Base-by-base conservation (phyloP, 345 rosid species). In the Citrus inodora region DNA sequence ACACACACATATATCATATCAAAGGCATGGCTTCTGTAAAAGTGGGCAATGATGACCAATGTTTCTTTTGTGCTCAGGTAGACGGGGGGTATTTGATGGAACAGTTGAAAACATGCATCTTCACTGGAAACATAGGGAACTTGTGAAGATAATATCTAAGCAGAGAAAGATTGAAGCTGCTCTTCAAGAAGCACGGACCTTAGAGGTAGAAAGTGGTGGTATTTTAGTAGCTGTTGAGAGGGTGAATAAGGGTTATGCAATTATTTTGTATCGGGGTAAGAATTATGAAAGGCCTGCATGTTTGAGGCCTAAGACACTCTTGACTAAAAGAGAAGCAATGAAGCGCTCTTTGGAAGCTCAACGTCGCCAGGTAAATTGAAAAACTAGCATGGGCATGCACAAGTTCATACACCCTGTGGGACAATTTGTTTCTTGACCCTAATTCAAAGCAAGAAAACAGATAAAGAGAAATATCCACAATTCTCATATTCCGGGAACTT, bases 81-180 rank as follows among this genome's bases (percentile, higher is more conserved):
- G 94, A 84, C 83, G 96, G 77, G 96, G 98, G 3, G 91, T 92
- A 67, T 95, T 92, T 88, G 94, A 84, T 71, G 98, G 98, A 83
- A 93, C 97, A 70, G 80, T 95, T 75, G 98, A 95, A 87, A 95
- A 95, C 83, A 92, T 95, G 98, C 99, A 95, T 87, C 98, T 95
- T 78, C 99, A 95, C 80, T 93, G 99, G 99, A 95, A 95, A 85
- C 91, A 95, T 81, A 87, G 99, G 88, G 99, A 95, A 82, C 96
- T 95, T 78, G 95, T 95, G 84, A 95, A 93, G 88, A 80, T 95
- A 78, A 88, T 95, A 70, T 85, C 86, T 79, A 88, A 87, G 76
- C 93, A 90, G 82, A 84, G 65, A 79, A 86, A 82, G 81, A 79
- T 87, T 35, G 88, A 90, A 77, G 88, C 88, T 85, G 93, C 83